A percentile compares a stretch with the other conserved stretches of the same genome.
Conservation (phyloP, 2,329 filamentous ascomycete species). For the Dactylella cylindrospora region DNA sequence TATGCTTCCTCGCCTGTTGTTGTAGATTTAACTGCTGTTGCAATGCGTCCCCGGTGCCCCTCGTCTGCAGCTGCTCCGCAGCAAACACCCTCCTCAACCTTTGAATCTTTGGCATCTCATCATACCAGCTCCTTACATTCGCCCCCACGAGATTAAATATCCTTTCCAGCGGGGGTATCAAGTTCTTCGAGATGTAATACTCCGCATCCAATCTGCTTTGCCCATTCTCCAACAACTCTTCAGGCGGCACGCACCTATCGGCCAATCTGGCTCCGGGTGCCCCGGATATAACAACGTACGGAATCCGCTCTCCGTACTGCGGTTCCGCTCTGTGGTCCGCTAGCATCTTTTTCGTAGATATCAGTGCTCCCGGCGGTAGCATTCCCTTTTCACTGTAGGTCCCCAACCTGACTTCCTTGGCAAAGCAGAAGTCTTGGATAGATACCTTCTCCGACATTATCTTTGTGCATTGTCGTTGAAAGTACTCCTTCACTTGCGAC, state of each 20-base stretch:
- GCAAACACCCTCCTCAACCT: constrained; percentile 66
- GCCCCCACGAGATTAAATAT: constrained; percentile 96
- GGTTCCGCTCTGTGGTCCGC: constrained; percentile 83
- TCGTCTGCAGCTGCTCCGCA: constrained; percentile 47
- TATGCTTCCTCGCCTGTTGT: constrained; percentile 60
- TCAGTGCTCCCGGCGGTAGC: constrained; percentile 81
- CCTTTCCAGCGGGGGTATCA: constrained; percentile 90
- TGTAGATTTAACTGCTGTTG: constrained; percentile 43
- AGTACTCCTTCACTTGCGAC: constrained; percentile 83
- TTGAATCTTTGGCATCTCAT: constrained; percentile 92
- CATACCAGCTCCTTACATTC: constrained; percentile 87
- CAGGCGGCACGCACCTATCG: constrained; percentile 86
- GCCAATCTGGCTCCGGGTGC: constrained; percentile 81
- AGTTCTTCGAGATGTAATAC: constrained; percentile 94
- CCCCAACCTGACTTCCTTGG: constrained; percentile 84
- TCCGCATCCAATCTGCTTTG: constrained; percentile 83
- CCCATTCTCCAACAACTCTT: constrained; percentile 74
- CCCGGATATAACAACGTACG: constrained; percentile 89
- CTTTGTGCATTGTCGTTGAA: constrained; percentile 84
- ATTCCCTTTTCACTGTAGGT: constrained; percentile 80
- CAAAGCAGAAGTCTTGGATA: constrained; percentile 94
- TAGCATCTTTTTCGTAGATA: constrained; percentile 83
- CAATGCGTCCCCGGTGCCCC: constrained; percentile 43
- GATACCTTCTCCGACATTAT: constrained; percentile 87
- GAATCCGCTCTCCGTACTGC: constrained; percentile 91